Evolutionary conservation across 768 basidiomycete species (phyloP), one percentile per base, ranked within the genome.

Genomic region (Hypholoma fasciculare): DNA sequence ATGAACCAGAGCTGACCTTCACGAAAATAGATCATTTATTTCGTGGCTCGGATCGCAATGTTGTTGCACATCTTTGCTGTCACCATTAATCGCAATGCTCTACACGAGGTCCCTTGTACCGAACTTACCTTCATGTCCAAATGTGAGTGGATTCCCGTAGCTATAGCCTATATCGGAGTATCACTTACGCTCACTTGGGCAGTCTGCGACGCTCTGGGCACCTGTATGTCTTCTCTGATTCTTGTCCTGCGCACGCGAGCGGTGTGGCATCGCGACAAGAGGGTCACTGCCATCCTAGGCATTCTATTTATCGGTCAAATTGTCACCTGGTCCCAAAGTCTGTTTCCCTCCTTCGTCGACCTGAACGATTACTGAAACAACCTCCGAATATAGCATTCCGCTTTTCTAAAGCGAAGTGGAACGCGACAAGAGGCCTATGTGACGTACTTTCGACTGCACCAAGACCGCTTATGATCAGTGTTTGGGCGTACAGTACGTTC

Each of bases 171-270:
- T 47, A 38, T 44, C 46, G 7, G 46, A 20, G 19, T 13, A 9
- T 26, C 8, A 34, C 7, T 30, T 14, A 8, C 26, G 11, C 17
- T 20, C 34, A 34, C 26, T 39, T 11, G 9, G 20, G 38, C 39
- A 74, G 73, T 72, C 20, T 52, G 70, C 37, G 73, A 73, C 50
- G 70, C 71, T 19, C 59, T 74, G 54, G 72, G 71, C 19, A 73
- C 72, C 8, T 72, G 70, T 48, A 56, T 62, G 27, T 69, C 72
- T 7, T 73, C 72, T 0, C 58, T 74, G 23, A 73, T 73, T 59
- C 69, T 74, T 17, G 64, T 69, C 26, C 66, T 74, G 7, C 68
- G 73, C 16, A 74, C 73, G 1, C 56, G 68, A 11, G 72, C 73
- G 5, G 72, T 74, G 1, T 74, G 73, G 73, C 68, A 73, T 51